Evolutionary conservation across 805 yeast species (phyloP).

Genomic region (Candida qinlingensis): DNA sequence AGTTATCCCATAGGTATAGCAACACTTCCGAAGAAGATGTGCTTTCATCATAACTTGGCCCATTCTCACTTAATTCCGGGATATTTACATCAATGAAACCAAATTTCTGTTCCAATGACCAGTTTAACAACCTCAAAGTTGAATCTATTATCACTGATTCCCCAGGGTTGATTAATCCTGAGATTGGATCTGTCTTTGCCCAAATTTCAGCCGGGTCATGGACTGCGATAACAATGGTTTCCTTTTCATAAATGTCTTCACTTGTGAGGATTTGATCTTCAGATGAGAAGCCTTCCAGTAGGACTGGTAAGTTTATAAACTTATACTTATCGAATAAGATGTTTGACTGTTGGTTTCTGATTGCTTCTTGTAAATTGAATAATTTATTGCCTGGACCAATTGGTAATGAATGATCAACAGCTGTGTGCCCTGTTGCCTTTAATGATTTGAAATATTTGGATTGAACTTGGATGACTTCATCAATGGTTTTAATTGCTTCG

Average conservation of each 20-base stretch:
- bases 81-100: slow-evolving; percentile 84
- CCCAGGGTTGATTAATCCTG: slow-evolving; percentile 71
- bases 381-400: slow-evolving; percentile 34
- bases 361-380: slow-evolving; percentile 60
- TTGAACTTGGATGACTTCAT: slow-evolving; percentile 75
- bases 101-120: slow-evolving; percentile 54
- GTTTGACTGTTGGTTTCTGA: slow-evolving; percentile 65
- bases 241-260: slow-evolving; percentile 56
- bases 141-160: slow-evolving; percentile 75
- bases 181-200: slow-evolving; percentile 77
- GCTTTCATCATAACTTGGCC: slow-evolving; percentile 31
- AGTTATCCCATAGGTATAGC: slow-evolving; percentile 86
- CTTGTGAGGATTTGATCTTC: slow-evolving; percentile 69
- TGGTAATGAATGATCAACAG: slow-evolving; percentile 32
- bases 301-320: slow-evolving; percentile 66
- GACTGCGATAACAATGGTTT: slow-evolving; percentile 62
- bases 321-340: slow-evolving; percentile 48
- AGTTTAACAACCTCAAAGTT: slow-evolving; percentile 61
- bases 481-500: slow-evolving; percentile 75
- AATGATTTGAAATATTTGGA: slow-evolving; percentile 85
- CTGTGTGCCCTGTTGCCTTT: slow-evolving; percentile 52
- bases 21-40: slow-evolving; percentile 68
- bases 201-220: slow-evolving; percentile 93
- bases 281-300: slow-evolving; percentile 31
- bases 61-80: slow-evolving; percentile 51